phyloP scores from a whole-genome alignment of 805 yeast genomes.

The Metschnikowia colocasiae region DNA sequence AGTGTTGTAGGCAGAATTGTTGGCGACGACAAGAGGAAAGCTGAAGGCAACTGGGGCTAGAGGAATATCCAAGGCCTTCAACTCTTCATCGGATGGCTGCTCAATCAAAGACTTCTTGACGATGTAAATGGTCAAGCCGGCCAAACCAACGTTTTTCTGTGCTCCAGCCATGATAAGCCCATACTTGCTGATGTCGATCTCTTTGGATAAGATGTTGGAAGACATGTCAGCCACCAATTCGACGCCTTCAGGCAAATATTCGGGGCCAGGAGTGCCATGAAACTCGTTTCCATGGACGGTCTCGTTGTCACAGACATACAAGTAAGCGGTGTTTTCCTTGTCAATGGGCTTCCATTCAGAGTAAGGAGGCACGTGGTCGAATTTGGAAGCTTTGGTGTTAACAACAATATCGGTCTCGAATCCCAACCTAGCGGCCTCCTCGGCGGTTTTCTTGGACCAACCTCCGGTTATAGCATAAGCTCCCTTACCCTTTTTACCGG shows the following conservation, averaged over 20 bases:
- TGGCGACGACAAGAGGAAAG: conserved; percentile 78
- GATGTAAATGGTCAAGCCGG: conserved; percentile 91
- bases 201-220: conserved; percentile 81
- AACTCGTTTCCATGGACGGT: conserved; percentile 95
- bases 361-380: conserved; percentile 60
- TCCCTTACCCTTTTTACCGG: conserved; percentile 73
- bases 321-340: conserved; percentile 69
- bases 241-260: conserved; percentile 58
- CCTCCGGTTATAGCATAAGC: conserved; percentile 89
- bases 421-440: conserved; percentile 85
- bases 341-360: conserved; percentile 58
- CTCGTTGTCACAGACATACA: conserved; percentile 94
- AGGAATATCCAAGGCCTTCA: conserved; percentile 61
- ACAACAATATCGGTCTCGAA: conserved; percentile 65
- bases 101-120: conserved; percentile 76
- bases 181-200: conserved; percentile 75
- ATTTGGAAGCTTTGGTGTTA: conserved; percentile 60
- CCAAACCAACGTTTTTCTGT: conserved; percentile 95
- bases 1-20: conserved; percentile 93
- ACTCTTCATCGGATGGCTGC: conserved; percentile 59
- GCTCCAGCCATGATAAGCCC: conserved; percentile 97
- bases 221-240: conserved; percentile 94
- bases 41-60: conserved; percentile 86
- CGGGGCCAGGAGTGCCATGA: conserved; percentile 45
- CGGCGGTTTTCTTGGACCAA: conserved; percentile 87